A percentile compares a stretch with the other conserved stretches of the same genome.
phyloP scores from a whole-genome alignment of 352 stramenopile genomes.

The Pythium phragmiticola region DNA sequence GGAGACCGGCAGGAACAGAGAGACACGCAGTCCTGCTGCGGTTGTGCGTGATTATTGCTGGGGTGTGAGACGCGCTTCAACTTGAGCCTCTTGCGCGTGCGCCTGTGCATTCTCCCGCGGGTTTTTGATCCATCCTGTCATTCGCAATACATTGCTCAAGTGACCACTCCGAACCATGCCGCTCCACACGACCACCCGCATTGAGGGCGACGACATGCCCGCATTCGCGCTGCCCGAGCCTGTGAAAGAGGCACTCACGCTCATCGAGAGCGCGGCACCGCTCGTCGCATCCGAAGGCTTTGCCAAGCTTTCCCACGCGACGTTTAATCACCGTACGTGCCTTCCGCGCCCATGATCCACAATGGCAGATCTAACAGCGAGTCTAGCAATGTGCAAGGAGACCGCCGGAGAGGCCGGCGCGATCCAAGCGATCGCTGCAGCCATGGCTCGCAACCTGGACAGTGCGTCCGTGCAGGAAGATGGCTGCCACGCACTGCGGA shows the following conservation, averaged over 20 bases:
- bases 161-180: conserved; percentile 19
- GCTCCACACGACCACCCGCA: conserved; percentile 49
- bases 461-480: conserved; percentile 65
- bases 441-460: conserved; percentile 63
- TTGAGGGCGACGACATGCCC: conserved; percentile 43
- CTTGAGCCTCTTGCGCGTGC: conserved; percentile 4
- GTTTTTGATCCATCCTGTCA: conserved; percentile 2
- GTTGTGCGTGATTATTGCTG: conserved; percentile 5
- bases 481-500: conserved; percentile 76
- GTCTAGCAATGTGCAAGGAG: conserved; percentile 63
- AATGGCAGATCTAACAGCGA: not conserved
- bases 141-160: conserved; percentile 3
- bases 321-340: conserved; percentile 70
- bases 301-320: conserved; percentile 70
- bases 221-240: conserved; percentile 36
- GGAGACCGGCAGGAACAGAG: not conserved
- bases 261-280: conserved; percentile 60
- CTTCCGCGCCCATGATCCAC: too few relatives aligned
- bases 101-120: not conserved
- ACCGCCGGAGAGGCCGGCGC: conserved; percentile 52
- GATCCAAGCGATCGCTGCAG: conserved; percentile 55
- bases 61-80: not conserved
- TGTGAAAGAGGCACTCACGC: conserved; percentile 57
- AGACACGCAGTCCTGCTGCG: not conserved
- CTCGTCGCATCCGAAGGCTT: conserved; percentile 57